Base-by-base conservation (phyloP, 1,284 basidiomycete genomes). In the Polyporus tsugae region DNA sequence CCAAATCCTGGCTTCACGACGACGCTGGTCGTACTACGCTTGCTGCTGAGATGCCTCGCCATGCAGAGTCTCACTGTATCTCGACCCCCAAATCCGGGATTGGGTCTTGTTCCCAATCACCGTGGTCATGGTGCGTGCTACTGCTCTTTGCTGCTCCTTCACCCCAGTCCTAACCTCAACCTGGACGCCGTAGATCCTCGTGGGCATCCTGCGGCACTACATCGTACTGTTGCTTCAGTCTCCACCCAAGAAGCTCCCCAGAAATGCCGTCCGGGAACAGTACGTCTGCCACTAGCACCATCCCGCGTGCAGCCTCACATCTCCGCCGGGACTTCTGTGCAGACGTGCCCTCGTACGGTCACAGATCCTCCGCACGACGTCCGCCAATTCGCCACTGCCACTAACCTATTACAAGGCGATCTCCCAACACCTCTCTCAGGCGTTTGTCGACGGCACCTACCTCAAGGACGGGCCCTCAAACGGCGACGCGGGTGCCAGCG, bases 61-160 rank as follows among this genome's bases (percentile, higher is more conserved):
- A 29, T 25, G 13, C 77, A 94, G 92, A 72, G 86, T 89, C 3
- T 92, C 91, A 49, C 84, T 97, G 71, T 96, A 95, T 80, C 90
- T 97, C 65, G 95, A 97, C 83, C 95, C 95, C 60, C 94, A 96
- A 80, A 97, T 98, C 79, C 89, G 96, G 69, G 92, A 95, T 78
- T 95, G 94, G 94, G 96, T 99, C 57, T 83, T 99, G 68, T 94
- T 99, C 80, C 98, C 98, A 67, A 98, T 99, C 81, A 97, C 96
- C 58, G 84, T 98, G 72, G 96, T 99, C 80, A 99, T 99, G 96
- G 95, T 95, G 75, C 76, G 88, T 61, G 46, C 22, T 42, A 17
- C 41, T 42, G 17, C 41, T 41, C 35, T 11, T 44, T 17, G 7
- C 33, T 64, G 29, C 52, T 15, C 52, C 4, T 29, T 6, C n/a